Conservation (phyloP, 192 early-diverging fungal genomes). For the Podila minutissima region DNA sequence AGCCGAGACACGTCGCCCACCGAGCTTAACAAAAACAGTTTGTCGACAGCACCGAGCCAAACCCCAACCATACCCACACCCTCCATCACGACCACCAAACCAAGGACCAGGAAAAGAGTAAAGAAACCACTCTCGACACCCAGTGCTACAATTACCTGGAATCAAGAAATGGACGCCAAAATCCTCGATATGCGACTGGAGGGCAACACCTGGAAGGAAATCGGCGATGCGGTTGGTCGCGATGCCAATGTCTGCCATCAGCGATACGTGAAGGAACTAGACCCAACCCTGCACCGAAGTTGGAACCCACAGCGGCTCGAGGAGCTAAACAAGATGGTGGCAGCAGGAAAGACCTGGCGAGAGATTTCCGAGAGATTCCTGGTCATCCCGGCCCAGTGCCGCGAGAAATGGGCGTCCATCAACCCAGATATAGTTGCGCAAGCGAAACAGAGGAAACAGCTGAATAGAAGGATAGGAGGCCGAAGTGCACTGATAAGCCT, state of each 20-base stretch:
- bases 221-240: constrained; percentile 9
- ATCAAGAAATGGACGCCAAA: constrained; percentile 21
- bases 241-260: constrained; percentile 4
- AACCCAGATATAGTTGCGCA: constrained; percentile 10
- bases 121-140: neutral
- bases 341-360: constrained; percentile 18
- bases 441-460: constrained; percentile 9
- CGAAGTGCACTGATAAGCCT: neutral
- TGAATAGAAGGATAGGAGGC: neutral
- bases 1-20: no score
- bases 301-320: constrained; percentile 21
- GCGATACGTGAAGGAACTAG: constrained; percentile 22
- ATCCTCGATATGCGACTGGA: constrained; percentile 37
- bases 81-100: neutral
- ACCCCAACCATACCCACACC: neutral
- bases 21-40: neutral
- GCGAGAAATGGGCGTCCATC: constrained; percentile 27
- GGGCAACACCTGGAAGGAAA: constrained; percentile 37
- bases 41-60: neutral
- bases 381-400: constrained; percentile 5
- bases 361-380: constrained; percentile 12
- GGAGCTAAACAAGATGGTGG: constrained; percentile 14
- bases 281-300: constrained; percentile 11
- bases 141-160: neutral
- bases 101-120: neutral